Percentiles rank a stretch among this genome's conserved stretches.
phyloP scores from a whole-genome alignment of 164 flowering plant species.

The Hamamelis virginiana region DNA sequence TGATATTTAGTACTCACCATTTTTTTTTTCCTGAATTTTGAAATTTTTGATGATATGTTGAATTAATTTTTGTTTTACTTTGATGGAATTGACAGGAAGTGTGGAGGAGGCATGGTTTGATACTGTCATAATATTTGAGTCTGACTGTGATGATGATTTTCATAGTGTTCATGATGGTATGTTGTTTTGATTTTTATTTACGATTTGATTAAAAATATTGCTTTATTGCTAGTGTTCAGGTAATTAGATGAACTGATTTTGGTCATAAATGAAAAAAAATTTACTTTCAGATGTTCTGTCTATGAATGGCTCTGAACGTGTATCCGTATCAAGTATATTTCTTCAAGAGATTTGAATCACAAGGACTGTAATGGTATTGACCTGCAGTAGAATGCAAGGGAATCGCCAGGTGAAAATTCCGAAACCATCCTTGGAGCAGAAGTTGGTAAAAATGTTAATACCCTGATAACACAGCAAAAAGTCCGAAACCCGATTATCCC shows the following conservation, averaged over 20 bases:
- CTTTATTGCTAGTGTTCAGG: not conserved
- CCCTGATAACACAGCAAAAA: not conserved
- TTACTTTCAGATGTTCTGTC: constrained; percentile 28
- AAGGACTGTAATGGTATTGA: constrained; percentile 10
- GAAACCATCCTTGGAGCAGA: not conserved
- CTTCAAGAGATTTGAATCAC: constrained; percentile 8
- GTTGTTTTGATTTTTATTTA: not conserved
- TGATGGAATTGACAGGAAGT: constrained; percentile 18
- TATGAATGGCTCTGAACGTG: constrained; percentile 17
- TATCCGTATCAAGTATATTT: constrained; percentile 22
- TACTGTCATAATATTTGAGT: constrained; percentile 28
- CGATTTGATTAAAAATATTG: not conserved
- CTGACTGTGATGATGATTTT: constrained; percentile 44
- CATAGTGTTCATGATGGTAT: constrained; percentile 40
- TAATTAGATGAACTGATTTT: not conserved
- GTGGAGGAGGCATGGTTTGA: constrained; percentile 35
- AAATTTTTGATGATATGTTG: not conserved
- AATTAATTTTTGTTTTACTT: not conserved
- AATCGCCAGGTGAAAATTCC: constrained; percentile 3
- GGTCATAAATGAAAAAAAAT: not conserved
- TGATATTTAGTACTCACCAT: too few species aligned
- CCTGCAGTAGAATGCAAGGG: constrained; percentile 6
- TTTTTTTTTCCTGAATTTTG: not conserved
- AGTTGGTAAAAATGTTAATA: not conserved
- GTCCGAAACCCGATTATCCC: not conserved